Evolutionary conservation across 441 rosid species (phyloP), one percentile per base, ranked within the genome.

Genomic region (California macrophylla): DNA sequence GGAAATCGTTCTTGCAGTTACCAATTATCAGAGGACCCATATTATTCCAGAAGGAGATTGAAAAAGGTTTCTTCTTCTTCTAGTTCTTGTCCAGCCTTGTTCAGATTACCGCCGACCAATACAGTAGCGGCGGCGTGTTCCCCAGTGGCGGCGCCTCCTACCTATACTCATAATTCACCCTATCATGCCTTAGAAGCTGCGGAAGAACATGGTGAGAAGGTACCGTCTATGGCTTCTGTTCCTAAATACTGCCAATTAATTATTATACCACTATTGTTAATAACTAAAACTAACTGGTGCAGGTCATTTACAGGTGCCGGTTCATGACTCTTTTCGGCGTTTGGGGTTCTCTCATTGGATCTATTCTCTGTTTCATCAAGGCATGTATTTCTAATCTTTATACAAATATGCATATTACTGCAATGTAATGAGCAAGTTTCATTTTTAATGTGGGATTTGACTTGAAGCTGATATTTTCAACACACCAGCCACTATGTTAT

Each of bases 271-370:
- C 6, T 30, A 30, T 30, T 30, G 42, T 1, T 36, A 6, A 2
- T 34, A 34, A 28, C 30, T 30, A 16, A 15, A 47, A 47, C n/a
- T 47, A 47, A 47, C 15, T n/a, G 18, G 1, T 73, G 56, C 67
- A 89, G 94, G 76, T 70, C 4, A 86, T 86, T 18, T 86, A 89
- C 73, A 30, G 82, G 60, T 86, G 85, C 70, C 77, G 94, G 26
- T 89, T 89, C 83, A 74, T 89, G 86, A 79, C 91, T 50, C 72
- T 89, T 67, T 85, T 89, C 36, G 94, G 86, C 47, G 90, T 88
- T 54, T 68, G 80, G 32, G 94, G 94, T 3, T 89, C 91, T 58
- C 61, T 86, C 67, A 50, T 89, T 2, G 94, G 94, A 36, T 86
- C 91, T 12, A 47, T 89, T 29, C 67, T 84, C 20, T 89, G 91